Base-by-base conservation (phyloP, 305 asterid species). In the Lippia alba region DNA sequence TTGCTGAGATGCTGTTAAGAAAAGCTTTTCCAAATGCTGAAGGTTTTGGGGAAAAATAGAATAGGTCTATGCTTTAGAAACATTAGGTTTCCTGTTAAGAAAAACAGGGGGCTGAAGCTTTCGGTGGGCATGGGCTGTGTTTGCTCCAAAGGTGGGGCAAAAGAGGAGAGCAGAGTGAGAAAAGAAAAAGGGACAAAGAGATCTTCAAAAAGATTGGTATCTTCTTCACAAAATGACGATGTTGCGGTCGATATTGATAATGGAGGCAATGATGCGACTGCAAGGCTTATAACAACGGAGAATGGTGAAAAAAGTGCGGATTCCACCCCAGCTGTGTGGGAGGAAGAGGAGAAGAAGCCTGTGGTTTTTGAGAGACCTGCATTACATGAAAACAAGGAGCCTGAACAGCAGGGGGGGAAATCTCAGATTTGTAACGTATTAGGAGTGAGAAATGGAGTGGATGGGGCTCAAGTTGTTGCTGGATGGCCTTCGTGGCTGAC, bases 401-500 rank as follows among this genome's bases (percentile, higher is more conserved):
- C 56, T 45, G 77, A 59, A 39, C 64, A 45, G 64, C 69, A 61
- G 61, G 85, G 75, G 62, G 84, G 67, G 56, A 77, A 85, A 24
- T 92, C 92, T 66, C 96, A 85, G 69, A 72, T 90, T 33, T 85
- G 84, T 77, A 78, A 85, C 80, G 82, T 74, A 30, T 84, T 92
- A 56, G 83, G 78, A 77, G 79, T 86, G 16, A 76, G 74, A 75
- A 83, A 90, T 77, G 96, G 96, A 56, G 82, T 85, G 36, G 97
- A 91, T 41, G 94, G 87, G 48, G 89, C 92, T 39, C 96, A 91
- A 74, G 83, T 82, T 40, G 89, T 78, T 62, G 97, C 96, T 20
- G 97, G 97, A 64, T 91, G 97, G 97, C 97, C 97, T 6, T 77
- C 96, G 0, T 91, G 97, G 96, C 73, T 91, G 66, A 81, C 91